Evolutionary conservation across 768 basidiomycete species (phyloP).

Genomic region (Mycena crocata): DNA sequence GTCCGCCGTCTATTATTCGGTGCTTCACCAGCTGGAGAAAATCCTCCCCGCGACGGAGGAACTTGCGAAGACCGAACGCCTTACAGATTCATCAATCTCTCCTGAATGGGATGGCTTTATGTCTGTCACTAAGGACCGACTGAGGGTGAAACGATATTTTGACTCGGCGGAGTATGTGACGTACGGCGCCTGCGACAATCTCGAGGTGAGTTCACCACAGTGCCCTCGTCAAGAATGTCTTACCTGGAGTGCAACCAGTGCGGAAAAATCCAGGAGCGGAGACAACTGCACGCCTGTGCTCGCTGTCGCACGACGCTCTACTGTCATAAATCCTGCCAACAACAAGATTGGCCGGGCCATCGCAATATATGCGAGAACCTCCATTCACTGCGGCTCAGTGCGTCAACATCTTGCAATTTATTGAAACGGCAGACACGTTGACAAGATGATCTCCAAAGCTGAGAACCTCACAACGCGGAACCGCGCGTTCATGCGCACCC

Average conservation of each 20-base stretch:
- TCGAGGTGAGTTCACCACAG: neutral
- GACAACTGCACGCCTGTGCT: neutral
- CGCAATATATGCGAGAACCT: neutral
- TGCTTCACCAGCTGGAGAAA: neutral
- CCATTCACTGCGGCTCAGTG: neutral
- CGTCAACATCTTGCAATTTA: neutral
- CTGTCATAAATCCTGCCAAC: neutral
- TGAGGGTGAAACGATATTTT: neutral
- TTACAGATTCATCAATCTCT: neutral
- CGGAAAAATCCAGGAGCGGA: neutral
- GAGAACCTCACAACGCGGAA: too few relatives aligned
- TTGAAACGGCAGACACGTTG: too few relatives aligned
- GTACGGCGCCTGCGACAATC: neutral
- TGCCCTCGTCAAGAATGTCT: neutral
- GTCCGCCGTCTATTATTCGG: neutral
- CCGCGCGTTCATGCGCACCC: too few relatives aligned
- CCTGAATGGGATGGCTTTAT: neutral
- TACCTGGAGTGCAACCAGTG: neutral
- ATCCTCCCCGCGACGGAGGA: too few relatives aligned
- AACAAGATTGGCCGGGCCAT: neutral
- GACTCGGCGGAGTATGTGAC: neutral
- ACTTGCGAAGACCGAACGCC: too few relatives aligned
- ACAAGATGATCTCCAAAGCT: too few relatives aligned
- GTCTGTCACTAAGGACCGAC: neutral
- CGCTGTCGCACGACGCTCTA: neutral